Evolutionary conservation across 352 stramenopile species (phyloP).

Genomic region (Hyaloperonospora arabidopsidis): DNA sequence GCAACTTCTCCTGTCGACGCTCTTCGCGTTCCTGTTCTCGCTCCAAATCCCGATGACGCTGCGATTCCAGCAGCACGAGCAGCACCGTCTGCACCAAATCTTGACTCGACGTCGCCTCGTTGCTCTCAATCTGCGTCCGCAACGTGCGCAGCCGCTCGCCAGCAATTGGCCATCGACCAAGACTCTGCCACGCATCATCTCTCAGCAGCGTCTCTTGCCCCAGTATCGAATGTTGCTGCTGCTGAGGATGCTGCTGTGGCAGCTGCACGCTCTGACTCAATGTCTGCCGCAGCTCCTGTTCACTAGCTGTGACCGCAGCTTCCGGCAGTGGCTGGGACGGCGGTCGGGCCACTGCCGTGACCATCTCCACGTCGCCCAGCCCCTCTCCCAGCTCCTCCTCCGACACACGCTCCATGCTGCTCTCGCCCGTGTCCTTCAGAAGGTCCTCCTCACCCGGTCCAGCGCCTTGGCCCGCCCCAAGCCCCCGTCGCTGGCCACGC

Average conservation of each 20-base stretch:
- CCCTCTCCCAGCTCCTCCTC: conserved; percentile 20
- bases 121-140: conserved; percentile 18
- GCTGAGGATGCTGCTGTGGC: too few relatives aligned
- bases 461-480: conserved; percentile 5
- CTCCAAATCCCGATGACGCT: conserved; percentile 29
- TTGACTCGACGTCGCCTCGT: conserved; percentile 15
- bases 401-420: conserved; percentile 10
- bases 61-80: conserved; percentile 25
- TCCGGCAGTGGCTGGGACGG: conserved; percentile 11
- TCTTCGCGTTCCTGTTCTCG: conserved; percentile 26
- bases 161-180: conserved; percentile 21
- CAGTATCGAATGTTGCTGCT: background rate
- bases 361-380: conserved; percentile 20
- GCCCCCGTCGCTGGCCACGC: conserved; percentile 21
- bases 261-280: conserved; percentile 14
- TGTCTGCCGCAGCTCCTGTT: conserved; percentile 24
- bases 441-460: conserved; percentile 10
- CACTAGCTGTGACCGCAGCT: conserved; percentile 11
- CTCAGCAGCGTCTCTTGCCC: conserved; percentile 8
- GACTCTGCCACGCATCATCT: conserved; percentile 26
- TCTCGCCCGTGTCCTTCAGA: conserved; percentile 5
- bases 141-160: conserved; percentile 19
- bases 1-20: conserved; percentile 20
- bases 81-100: conserved; percentile 29
- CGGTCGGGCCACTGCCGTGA: conserved; percentile 8